phyloP scores from a whole-genome alignment of 305 asterid species.

The Fraxinus albicans region DNA sequence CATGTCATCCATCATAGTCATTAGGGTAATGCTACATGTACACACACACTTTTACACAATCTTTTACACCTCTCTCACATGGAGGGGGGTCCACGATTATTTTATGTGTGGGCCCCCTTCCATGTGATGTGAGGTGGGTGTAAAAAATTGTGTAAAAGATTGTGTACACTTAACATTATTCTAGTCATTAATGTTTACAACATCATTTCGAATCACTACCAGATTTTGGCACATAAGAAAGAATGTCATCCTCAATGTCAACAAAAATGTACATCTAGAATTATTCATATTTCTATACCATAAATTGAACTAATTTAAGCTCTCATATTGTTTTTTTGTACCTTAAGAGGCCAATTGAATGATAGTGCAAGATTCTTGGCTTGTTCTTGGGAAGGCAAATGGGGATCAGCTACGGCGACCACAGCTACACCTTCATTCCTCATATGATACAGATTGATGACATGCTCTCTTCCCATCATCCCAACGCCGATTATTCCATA shows the following conservation, averaged over 20 bases:
- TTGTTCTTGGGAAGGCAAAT: conserved; percentile 65
- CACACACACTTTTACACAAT: no score
- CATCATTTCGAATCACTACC: background rate
- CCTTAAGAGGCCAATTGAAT: conserved; percentile 66
- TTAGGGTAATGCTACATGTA: no score
- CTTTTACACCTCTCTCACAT: no score
- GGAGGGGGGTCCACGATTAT: no score
- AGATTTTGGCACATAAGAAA: no score
- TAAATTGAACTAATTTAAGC: background rate
- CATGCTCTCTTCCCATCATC: conserved; percentile 98
- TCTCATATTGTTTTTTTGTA: conserved; percentile 13
- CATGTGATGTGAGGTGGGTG: no score
- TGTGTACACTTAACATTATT: no score
- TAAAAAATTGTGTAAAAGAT: no score
- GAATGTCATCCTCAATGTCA: background rate
- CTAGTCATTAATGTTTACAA: background rate
- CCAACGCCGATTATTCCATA: conserved; percentile 96
- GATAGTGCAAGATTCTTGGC: conserved; percentile 56
- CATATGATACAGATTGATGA: conserved; percentile 76
- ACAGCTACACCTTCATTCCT: conserved; percentile 62
- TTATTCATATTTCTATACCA: background rate
- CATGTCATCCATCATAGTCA: background rate
- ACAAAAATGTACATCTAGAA: background rate
- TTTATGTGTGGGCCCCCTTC: no score
- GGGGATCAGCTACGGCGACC: conserved; percentile 90